Base-by-base conservation (phyloP, 2,329 filamentous ascomycete genomes). In the Chaetomiaceae sp. region DNA sequence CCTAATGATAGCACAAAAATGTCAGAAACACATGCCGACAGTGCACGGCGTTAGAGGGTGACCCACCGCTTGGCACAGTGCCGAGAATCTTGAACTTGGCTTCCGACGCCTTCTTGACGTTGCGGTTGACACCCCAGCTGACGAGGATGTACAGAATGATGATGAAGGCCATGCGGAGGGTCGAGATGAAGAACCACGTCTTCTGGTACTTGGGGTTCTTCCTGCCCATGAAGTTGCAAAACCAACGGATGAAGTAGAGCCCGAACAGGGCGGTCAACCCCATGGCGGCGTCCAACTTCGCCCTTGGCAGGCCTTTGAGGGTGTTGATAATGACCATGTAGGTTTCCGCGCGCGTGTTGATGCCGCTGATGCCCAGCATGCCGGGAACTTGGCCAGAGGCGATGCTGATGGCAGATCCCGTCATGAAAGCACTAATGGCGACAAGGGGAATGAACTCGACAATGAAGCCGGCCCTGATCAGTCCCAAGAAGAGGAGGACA, bases 121-220 rank as follows among this genome's bases (percentile, higher is more conserved):
- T 67, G 59, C 82, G 77, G 67, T 96, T 96, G 58, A 83, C 82
- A 20, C 91, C 73, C 72, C 83, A 95, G 67, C 89, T 91, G 63
- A 96, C 84, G 68, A 95, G 73, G 33, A 90, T 95, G 70, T 92
- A 97, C 5, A 96, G 73, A 37, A 96, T 69, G 27, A 64, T 87
- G 48, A 88, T 81, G 60, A 91, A 87, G 0, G 82, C 86, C 23
- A 87, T 83, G 10, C 87, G 79, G 6, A 91, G 72, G 0, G 88
- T 90, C n/a, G 81, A 84, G 31, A 82, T 64, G 66, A 88, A 89
- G 62, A 88, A 87, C 76, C 83, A 89, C 5, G 79, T 62, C 65
- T 85, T 85, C 52, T 77, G 77, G 42, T 72, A 73, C 5, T 71
- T 64, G 0, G 87, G 86, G 48, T 82, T 73, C 53, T 76, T 79